Evolutionary conservation across 495 filamentous ascomycete species (phyloP).

Genomic region (Jackrogersella minutella): DNA sequence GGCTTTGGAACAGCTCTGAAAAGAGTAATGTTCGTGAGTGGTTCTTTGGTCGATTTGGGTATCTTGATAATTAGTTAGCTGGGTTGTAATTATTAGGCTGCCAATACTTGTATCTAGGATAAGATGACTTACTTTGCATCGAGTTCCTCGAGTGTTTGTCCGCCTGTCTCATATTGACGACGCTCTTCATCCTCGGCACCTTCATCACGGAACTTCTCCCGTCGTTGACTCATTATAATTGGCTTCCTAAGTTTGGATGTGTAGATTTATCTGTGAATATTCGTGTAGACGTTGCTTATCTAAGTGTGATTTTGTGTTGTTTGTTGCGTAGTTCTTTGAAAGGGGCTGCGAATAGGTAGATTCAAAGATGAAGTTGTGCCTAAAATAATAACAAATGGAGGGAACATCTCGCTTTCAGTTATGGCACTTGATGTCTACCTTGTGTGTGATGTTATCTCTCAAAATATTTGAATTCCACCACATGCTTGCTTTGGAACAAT

Average conservation of each 20-base stretch:
- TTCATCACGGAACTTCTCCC: constrained; percentile 53
- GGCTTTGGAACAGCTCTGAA: constrained; percentile 73
- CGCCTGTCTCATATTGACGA: constrained; percentile 55
- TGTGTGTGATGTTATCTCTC: not conserved
- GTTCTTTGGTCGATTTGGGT: constrained; percentile 85
- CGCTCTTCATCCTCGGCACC: constrained; percentile 62
- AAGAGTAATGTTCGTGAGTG: constrained; percentile 82
- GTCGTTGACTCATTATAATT: constrained; percentile 38
- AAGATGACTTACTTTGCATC: constrained; percentile 66
- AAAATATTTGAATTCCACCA: not conserved
- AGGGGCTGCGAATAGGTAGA: not conserved
- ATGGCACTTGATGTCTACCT: not conserved
- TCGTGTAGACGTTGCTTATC: not conserved
- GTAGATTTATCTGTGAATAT: not conserved
- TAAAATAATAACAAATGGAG: not conserved
- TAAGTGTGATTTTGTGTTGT: not conserved
- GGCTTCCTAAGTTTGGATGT: not conserved
- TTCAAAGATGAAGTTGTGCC: not conserved
- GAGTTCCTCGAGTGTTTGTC: constrained; percentile 60
- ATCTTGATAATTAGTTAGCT: constrained; percentile 61
- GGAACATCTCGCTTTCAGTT: not conserved
- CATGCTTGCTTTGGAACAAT: too few relatives aligned
- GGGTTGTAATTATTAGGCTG: too few relatives aligned
- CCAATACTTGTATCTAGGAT: too few relatives aligned
- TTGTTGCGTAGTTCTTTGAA: not conserved